Conservation (phyloP, 2,329 filamentous ascomycete genomes). For the Fusarium sarcochroum region DNA sequence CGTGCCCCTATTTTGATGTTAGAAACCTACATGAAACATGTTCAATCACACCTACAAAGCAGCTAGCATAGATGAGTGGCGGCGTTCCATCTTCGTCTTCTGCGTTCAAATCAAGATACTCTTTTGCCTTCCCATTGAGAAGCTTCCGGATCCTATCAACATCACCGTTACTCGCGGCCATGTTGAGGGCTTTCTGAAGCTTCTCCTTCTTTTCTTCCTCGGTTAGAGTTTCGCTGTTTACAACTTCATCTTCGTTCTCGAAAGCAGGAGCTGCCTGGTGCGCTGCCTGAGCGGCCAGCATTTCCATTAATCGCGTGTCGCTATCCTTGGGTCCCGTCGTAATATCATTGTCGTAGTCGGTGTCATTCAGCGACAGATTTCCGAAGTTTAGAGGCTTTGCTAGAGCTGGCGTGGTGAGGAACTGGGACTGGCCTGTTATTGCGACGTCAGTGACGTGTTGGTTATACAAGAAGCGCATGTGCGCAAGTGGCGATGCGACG, state of each 20-base stretch:
- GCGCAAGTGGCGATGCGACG: conserved; percentile 47
- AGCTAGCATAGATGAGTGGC: conserved; percentile 97
- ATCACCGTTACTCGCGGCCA: conserved; percentile 97
- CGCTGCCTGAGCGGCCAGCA: conserved; percentile 92
- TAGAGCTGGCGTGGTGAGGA: conserved; percentile 87
- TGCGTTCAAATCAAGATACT: conserved; percentile 86
- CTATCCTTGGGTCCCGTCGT: conserved; percentile 76
- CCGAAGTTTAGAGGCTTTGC: conserved; percentile 87
- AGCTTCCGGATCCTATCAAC: conserved; percentile 83
- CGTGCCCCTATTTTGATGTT: conserved; percentile 76
- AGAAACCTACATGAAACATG: conserved; percentile 5
- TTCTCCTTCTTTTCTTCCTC: conserved; percentile 83
- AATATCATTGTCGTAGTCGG: conserved; percentile 75
- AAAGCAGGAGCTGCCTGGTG: conserved; percentile 80
- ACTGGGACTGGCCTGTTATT: conserved; percentile 88
- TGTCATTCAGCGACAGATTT: conserved; percentile 86
- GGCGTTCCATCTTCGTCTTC: conserved; percentile 95
- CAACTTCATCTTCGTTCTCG: conserved; percentile 84
- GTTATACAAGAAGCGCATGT: conserved; percentile 35
- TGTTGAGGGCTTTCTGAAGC: conserved; percentile 89
- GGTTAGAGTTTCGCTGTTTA: conserved; percentile 79
- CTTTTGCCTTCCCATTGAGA: conserved; percentile 78
- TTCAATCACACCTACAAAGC: conserved; percentile 77
- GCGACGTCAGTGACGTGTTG: conserved; percentile 47
- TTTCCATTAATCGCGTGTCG: conserved; percentile 91